These are phyloP conservation scores for Hanseniaspora pseudoguilliermondii DNA, from an alignment of 805 yeast species.

Conservation along the genomic window DNA sequence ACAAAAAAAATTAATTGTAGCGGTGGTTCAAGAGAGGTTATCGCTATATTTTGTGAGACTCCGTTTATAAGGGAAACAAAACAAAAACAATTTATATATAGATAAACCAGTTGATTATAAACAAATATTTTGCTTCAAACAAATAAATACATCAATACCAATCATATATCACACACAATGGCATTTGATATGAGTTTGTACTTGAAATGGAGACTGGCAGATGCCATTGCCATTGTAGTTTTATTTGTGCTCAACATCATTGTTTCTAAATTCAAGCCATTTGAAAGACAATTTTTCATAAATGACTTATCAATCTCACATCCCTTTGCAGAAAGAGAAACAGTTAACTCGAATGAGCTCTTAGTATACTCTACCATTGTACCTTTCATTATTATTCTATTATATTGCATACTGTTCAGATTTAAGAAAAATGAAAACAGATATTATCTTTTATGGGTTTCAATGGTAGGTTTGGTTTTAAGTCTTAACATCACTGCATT, in stretches of 20 bases:
- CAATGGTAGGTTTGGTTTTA: slow-evolving; percentile 53
- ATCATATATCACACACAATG: background rate
- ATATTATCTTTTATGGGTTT: slow-evolving; percentile 46
- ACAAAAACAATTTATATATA: no score
- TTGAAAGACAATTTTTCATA: slow-evolving; percentile 63
- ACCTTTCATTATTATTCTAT: slow-evolving; percentile 35
- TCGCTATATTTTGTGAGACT: no score
- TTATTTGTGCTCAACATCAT: slow-evolving; percentile 26
- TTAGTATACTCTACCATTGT: slow-evolving; percentile 40
- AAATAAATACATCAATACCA: background rate
- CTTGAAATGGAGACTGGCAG: slow-evolving; percentile 31
- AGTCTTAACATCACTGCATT: slow-evolving; percentile 48
- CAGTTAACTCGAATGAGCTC: slow-evolving; percentile 48
- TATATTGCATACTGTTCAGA: slow-evolving; percentile 27
- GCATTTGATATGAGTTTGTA: background rate
- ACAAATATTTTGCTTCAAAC: no score
- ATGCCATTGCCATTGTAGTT: slow-evolving; percentile 25
- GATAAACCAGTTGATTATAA: no score
- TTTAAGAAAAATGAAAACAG: slow-evolving; percentile 29
- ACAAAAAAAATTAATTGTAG: no score
- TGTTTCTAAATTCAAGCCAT: slow-evolving; percentile 38
- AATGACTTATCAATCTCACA: slow-evolving; percentile 68
- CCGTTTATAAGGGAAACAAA: no score
- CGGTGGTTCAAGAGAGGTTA: no score
- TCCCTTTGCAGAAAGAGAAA: slow-evolving; percentile 65